phyloP scores from a whole-genome alignment of 2,329 filamentous ascomycete genomes.

The Dryadomyces sulphureus region DNA sequence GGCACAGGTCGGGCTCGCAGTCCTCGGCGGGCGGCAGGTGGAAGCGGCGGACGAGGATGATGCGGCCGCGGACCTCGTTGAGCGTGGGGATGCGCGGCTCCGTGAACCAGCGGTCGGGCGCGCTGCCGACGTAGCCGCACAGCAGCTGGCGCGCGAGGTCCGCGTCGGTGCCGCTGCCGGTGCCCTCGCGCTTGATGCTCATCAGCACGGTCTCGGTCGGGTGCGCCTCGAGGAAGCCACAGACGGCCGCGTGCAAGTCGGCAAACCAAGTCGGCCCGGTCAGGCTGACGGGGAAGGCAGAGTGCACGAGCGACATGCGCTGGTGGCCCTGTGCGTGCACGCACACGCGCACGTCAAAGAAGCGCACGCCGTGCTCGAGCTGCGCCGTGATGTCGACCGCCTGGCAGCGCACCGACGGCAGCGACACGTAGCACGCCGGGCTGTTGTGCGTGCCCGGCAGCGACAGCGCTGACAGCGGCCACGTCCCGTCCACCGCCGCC shows the following conservation, averaged over 20 bases:
- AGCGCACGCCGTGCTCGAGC: constrained; percentile 79
- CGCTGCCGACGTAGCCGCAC: constrained; percentile 53
- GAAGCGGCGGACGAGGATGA: constrained; percentile 77
- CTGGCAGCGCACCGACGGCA: constrained; percentile 90
- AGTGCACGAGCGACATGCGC: constrained; percentile 70
- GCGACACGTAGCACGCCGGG: constrained; percentile 67
- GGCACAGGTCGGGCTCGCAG: neutral
- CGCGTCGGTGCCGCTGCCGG: constrained; percentile 63
- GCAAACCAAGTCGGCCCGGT: constrained; percentile 70
- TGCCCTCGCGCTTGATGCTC: constrained; percentile 81
- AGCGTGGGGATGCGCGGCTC: constrained; percentile 62
- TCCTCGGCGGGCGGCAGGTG: constrained; percentile 22
- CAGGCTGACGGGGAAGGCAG: constrained; percentile 75
- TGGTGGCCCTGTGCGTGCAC: constrained; percentile 30
- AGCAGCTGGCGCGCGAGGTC: constrained; percentile 63
- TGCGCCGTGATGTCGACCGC: constrained; percentile 63
- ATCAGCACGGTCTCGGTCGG: constrained; percentile 73
- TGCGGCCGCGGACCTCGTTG: constrained; percentile 64
- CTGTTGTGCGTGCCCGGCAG: constrained; percentile 96
- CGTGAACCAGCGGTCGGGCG: constrained; percentile 57
- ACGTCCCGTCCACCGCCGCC: constrained; percentile 54
- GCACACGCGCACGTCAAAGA: constrained; percentile 73
- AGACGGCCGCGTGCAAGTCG: constrained; percentile 54
- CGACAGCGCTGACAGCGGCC: constrained; percentile 63
- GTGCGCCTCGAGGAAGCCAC: constrained; percentile 62